A percentile compares a stretch with the other conserved stretches of the same genome.
phyloP scores from a whole-genome alignment of 495 filamentous ascomycete genomes.

The Cudoniella acicularis region DNA sequence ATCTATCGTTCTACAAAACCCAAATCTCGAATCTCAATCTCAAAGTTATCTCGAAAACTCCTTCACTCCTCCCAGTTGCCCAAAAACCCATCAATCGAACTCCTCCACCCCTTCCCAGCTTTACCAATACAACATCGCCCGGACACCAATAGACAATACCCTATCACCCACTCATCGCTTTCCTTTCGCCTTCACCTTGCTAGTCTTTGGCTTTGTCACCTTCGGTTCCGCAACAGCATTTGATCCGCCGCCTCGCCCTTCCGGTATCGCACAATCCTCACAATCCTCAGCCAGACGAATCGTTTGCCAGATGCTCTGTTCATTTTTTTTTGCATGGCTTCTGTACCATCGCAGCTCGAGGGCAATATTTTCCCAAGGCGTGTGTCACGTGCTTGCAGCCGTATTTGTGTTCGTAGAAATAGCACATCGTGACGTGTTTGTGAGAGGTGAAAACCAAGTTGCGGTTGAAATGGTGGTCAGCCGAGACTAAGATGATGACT shows the following conservation, averaged over 20 bases:
- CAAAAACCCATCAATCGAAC: background rate
- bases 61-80: background rate
- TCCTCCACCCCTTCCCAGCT: background rate
- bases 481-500: background rate
- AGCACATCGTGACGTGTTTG: slow-evolving; percentile 17
- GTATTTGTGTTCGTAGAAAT: slow-evolving; percentile 24
- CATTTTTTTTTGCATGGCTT: slow-evolving; percentile 26
- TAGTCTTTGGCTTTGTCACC: background rate
- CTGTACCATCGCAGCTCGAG: slow-evolving; percentile 16
- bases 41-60: background rate
- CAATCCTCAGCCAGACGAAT: slow-evolving; percentile 23
- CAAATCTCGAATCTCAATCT: background rate
- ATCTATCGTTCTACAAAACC: background rate
- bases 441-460: background rate
- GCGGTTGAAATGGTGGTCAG: background rate
- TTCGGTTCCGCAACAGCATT: background rate
- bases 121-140: too few species aligned
- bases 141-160: too few species aligned
- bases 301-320: slow-evolving; percentile 25
- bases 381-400: slow-evolving; percentile 24
- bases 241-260: background rate
- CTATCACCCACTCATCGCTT: background rate
- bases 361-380: slow-evolving; percentile 23
- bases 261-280: slow-evolving; percentile 24
- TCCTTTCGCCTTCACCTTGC: background rate